Conservation (phyloP, 805 yeast species). For the Ogataea pignaliae region DNA sequence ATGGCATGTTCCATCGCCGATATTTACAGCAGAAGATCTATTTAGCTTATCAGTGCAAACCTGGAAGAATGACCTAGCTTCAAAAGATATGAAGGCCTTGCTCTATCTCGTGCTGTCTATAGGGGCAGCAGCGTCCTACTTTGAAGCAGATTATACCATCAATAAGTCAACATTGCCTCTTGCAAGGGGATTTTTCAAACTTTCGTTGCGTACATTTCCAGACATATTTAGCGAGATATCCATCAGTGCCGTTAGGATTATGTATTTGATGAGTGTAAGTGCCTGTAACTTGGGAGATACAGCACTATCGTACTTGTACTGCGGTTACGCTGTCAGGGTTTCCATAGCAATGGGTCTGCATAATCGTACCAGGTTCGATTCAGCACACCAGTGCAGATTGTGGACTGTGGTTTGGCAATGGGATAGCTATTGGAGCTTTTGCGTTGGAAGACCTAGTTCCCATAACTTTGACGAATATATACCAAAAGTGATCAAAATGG, state of each 20-base stretch:
- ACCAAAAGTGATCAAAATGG: constrained; percentile 6
- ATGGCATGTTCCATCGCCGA: constrained; percentile 19
- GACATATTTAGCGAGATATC: constrained; percentile 16
- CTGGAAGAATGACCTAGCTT: constrained; percentile 13
- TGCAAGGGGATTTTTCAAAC: constrained; percentile 18
- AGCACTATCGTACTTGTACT: constrained; percentile 18
- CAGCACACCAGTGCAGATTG: constrained; percentile 14
- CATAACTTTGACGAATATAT: constrained; percentile 10
- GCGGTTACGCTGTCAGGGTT: constrained; percentile 17
- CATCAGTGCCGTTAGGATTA: constrained; percentile 16
- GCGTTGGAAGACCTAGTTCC: constrained; percentile 22
- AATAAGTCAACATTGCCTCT: constrained; percentile 8
- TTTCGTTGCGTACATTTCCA: constrained; percentile 17
- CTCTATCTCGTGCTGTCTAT: constrained; percentile 18
- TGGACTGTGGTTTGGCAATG: constrained; percentile 23
- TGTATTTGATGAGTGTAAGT: constrained; percentile 16
- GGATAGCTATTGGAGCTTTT: constrained; percentile 25
- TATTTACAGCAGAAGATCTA: constrained; percentile 17
- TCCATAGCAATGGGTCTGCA: constrained; percentile 20
- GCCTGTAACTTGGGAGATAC: constrained; percentile 24
- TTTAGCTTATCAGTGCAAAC: constrained; percentile 11
- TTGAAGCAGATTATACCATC: constrained; percentile 6
- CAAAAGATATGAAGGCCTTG: constrained; percentile 10
- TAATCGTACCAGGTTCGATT: constrained; percentile 10
- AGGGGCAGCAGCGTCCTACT: constrained; percentile 18